Conservation (phyloP, 2,329 filamentous ascomycete species). For the Diaporthe citri region DNA sequence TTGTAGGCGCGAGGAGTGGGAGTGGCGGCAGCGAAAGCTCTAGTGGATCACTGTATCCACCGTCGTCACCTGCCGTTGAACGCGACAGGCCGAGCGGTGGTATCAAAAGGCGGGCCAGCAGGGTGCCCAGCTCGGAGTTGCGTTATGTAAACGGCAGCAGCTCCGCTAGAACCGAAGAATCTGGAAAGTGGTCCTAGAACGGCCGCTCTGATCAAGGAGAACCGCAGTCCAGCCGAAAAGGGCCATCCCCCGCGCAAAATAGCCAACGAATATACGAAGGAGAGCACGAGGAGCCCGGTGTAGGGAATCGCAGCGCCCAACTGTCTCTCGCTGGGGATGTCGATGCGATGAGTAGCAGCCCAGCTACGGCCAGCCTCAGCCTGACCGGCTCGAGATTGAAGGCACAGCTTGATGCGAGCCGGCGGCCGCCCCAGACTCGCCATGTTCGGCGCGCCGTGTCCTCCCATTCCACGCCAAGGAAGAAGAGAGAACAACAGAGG, state of each 20-base stretch:
- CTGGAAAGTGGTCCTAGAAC: conserved; percentile 39
- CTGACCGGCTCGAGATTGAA: conserved; percentile 32
- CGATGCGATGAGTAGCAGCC: not conserved
- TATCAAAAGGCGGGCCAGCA: conserved; percentile 39
- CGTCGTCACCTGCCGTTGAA: conserved; percentile 36
- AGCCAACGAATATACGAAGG: not conserved
- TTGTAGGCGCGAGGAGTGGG: conserved; percentile 29
- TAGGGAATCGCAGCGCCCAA: not conserved
- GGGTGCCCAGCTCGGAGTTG: conserved; percentile 39
- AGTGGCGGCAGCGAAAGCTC: conserved; percentile 37
- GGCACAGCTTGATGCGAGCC: conserved; percentile 36
- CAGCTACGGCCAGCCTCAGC: not conserved
- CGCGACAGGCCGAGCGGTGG: conserved; percentile 34
- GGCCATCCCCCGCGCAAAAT: not conserved
- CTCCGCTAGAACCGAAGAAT: conserved; percentile 32
- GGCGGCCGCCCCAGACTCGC: conserved; percentile 11
- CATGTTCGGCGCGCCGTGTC: conserved; percentile 17
- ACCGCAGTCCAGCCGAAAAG: not conserved
- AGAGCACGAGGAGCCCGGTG: not conserved
- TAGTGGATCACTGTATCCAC: conserved; percentile 28
- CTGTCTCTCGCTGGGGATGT: not conserved
- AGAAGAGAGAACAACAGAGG: conserved; percentile 4
- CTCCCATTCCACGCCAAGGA: conserved; percentile 13
- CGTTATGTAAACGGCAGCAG: conserved; percentile 31
- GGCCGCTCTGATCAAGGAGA: conserved; percentile 22